phyloP scores from a whole-genome alignment of 176 grass and related monocot species.

The Oryza punctata region DNA sequence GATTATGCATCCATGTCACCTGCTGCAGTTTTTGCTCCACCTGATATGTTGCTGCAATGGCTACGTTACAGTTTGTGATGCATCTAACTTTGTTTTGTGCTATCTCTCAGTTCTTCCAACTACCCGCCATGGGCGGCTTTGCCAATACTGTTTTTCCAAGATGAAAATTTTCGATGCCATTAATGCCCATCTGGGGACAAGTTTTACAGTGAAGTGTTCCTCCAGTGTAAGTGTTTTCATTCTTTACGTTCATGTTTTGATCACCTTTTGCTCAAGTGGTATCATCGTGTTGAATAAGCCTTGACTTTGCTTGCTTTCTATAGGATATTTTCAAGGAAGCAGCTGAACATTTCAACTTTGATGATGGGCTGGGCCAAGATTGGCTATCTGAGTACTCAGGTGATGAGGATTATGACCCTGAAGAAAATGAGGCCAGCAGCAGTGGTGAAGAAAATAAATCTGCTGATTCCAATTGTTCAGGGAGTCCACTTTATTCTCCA shows the following conservation, averaged over 20 bases:
- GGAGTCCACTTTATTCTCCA: constrained; percentile 65
- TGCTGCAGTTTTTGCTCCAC: constrained; percentile 25
- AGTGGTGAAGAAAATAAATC: constrained; percentile 54
- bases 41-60: constrained; percentile 17
- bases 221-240: constrained; percentile 57
- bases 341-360: constrained; percentile 43
- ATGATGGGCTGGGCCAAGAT: constrained; percentile 58
- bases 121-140: constrained; percentile 71
- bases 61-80: constrained; percentile 18
- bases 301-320: constrained; percentile 32
- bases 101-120: constrained; percentile 52
- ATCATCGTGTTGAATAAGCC: constrained; percentile 8
- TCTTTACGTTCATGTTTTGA: constrained; percentile 27
- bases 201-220: constrained; percentile 53
- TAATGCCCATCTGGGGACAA: constrained; percentile 90
- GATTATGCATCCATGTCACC: neutral
- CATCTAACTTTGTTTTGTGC: constrained; percentile 38
- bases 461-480: constrained; percentile 62
- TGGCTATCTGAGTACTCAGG: constrained; percentile 99
- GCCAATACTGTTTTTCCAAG: constrained; percentile 88
- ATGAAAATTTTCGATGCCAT: constrained; percentile 77
- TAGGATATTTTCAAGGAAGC: constrained; percentile 97
- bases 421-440: constrained; percentile 56
- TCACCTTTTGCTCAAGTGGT: constrained; percentile 27
- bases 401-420: constrained; percentile 91